Conservation (phyloP, 2,329 filamentous ascomycete species). For the Penicillium sumatraense region DNA sequence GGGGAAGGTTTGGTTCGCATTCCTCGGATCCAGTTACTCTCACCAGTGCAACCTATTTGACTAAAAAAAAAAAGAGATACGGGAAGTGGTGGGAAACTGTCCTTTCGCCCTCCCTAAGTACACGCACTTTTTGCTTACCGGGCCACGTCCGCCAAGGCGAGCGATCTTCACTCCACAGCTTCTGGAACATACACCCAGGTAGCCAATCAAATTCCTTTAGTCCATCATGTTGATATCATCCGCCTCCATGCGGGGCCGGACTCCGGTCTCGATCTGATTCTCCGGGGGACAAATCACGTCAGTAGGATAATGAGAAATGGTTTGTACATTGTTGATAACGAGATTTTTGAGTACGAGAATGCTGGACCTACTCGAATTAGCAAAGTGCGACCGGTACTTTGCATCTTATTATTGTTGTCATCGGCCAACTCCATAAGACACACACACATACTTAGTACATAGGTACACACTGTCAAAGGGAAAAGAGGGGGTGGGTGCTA, state of each 20-base stretch:
- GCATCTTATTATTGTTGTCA: neutral
- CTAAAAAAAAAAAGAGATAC: constrained; percentile 8
- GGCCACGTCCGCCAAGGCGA: constrained; percentile 23
- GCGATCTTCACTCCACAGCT: constrained; percentile 32
- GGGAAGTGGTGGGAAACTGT: neutral
- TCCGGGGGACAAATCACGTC: constrained; percentile 1
- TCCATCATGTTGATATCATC: constrained; percentile 28
- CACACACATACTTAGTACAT: neutral
- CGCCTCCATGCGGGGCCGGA: constrained; percentile 21
- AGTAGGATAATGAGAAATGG: neutral
- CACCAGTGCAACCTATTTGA: constrained; percentile 13
- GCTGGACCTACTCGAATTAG: neutral
- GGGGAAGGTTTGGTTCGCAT: constrained; percentile 13
- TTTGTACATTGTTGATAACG: constrained; percentile 1
- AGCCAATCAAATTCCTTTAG: constrained; percentile 17
- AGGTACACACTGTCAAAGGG: neutral
- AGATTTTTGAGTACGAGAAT: too few species aligned
- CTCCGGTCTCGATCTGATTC: constrained; percentile 10
- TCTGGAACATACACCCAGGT: constrained; percentile 25
- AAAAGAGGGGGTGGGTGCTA: neutral
- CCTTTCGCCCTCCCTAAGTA: neutral
- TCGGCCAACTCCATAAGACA: neutral
- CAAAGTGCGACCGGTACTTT: neutral
- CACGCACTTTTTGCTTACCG: constrained; percentile 3
- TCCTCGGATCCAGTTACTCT: constrained; percentile 13